phyloP scores from a whole-genome alignment of 768 basidiomycete genomes.

The Trametes gibbosa region DNA sequence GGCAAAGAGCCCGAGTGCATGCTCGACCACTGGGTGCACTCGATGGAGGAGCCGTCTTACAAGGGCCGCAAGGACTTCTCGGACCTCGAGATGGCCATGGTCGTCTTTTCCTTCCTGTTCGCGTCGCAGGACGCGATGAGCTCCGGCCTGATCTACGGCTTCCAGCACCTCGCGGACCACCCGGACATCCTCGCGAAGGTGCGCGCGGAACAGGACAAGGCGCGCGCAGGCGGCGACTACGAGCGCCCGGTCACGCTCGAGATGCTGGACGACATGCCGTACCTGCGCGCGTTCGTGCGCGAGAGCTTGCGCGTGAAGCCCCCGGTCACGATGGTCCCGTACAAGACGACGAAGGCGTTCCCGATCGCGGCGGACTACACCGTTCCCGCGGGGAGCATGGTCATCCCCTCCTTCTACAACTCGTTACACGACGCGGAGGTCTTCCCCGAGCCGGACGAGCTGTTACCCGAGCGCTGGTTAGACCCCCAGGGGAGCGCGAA shows the following conservation, averaged over 20 bases:
- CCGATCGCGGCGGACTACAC: constrained; percentile 91
- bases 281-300: constrained; percentile 88
- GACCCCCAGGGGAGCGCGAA: constrained; percentile 77
- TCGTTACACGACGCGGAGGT: constrained; percentile 87
- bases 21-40: constrained; percentile 88
- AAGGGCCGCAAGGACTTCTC: constrained; percentile 87
- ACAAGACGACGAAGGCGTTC: constrained; percentile 85
- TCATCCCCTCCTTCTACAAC: constrained; percentile 92
- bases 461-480: constrained; percentile 92
- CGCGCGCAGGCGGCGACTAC: constrained; percentile 76
- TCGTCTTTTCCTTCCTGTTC: constrained; percentile 94
- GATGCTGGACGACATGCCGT: constrained; percentile 89
- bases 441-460: constrained; percentile 82
- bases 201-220: constrained; percentile 82
- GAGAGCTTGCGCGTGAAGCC: constrained; percentile 91
- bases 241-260: constrained; percentile 81
- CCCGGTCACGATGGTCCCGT: constrained; percentile 99
- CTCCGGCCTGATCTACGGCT: constrained; percentile 90
- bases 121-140: constrained; percentile 99
- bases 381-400: constrained; percentile 87
- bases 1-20: constrained; percentile 84
- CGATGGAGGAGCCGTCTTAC: constrained; percentile 57
- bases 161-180: constrained; percentile 94
- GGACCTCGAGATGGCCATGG: constrained; percentile 95
- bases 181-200: constrained; percentile 88